Conservation (phyloP, 2,329 filamentous ascomycete species). For the Stenocarpella maydis region DNA sequence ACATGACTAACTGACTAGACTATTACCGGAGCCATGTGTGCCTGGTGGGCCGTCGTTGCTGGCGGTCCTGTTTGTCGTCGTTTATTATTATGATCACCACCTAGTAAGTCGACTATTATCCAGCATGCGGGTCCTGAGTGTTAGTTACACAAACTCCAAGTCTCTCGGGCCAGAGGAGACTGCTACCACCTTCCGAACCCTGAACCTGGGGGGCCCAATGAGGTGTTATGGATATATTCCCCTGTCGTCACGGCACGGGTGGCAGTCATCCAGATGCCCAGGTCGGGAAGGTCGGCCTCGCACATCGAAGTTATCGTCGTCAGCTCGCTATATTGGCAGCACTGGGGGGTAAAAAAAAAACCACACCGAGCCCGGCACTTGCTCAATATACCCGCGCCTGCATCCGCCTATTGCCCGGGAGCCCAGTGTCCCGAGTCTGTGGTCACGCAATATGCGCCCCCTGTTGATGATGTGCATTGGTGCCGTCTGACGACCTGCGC, state of each 20-base stretch:
- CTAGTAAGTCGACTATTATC: conserved; percentile 1
- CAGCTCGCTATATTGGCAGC: conserved; percentile 7
- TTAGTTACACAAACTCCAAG: conserved; percentile 21
- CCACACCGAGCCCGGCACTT: neutral
- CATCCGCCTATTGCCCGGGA: conserved; percentile 6
- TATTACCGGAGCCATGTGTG: neutral
- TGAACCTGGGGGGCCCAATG: conserved; percentile 17
- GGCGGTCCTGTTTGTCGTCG: neutral
- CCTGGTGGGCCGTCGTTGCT: conserved; percentile 3
- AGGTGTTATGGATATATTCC: conserved; percentile 25
- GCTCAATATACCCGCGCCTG: too few species aligned
- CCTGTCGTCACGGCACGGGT: conserved; percentile 23
- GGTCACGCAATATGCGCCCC: conserved; percentile 20
- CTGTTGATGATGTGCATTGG: conserved; percentile 24
- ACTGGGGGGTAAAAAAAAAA: too few species aligned
- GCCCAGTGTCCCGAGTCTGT: conserved; percentile 11
- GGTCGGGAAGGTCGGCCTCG: conserved; percentile 20
- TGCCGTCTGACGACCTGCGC: conserved; percentile 14
- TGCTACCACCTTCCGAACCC: conserved; percentile 20
- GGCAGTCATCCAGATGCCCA: conserved; percentile 20
- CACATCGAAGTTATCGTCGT: conserved; percentile 19
- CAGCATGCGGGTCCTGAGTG: neutral
- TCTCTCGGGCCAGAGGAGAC: neutral
- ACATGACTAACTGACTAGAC: neutral
- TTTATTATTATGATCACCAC: neutral